Base-by-base conservation (phyloP, 2,329 filamentous ascomycete genomes). In the Diaporthe amygdali region DNA sequence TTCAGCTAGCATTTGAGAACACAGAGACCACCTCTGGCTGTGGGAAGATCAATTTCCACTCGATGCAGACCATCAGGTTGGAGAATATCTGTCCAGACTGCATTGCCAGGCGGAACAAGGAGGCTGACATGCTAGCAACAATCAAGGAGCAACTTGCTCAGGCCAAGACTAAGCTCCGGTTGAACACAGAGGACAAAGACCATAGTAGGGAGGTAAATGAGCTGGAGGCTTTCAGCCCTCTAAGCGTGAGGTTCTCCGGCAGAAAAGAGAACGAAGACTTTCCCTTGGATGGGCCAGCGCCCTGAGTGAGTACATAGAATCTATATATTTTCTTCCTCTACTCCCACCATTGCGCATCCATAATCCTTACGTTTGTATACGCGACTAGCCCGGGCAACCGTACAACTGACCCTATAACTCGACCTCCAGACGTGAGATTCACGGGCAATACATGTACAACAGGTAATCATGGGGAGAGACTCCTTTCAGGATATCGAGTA, bases 81-180 rank as follows among this genome's bases (percentile, higher is more conserved):
- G 61, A 72, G 12, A n/a, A 8, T 5, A n/a, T 37, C 14, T 78
- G 77, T 61, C 32, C 51, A 3, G 47, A n/a, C 20, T 78, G 77
- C 41, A 27, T 3, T 10, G 5, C 51, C 37, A 64, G 41, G 2
- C 20, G 34, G 7, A 47, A 34, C 1, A 64, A 56, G 17, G 41
- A 59, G 34, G 39, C 39, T 27, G 56, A 27, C 52, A 68, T 55
- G 51, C 46, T 76, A 3, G 52, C 56, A 2, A 52, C 46, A 25
- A 69, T 75, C 61, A 77, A 72, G 71, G 66, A 69, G 9, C 63
- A 66, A 32, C 70, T 77, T 20, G 59, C 56, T 56, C 32, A 22
- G 49, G 66, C 74, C 10, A 76, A 69, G 49, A 49, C 69, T 39
- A 49, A 63, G 17, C n/a, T 47, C 2, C 41, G 41, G 27, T 44